Percentiles rank a stretch among this genome's conserved stretches.
These are phyloP conservation scores for Trapa bicornis DNA, from an alignment of 345 rosid species.

Conservation along the genomic window DNA sequence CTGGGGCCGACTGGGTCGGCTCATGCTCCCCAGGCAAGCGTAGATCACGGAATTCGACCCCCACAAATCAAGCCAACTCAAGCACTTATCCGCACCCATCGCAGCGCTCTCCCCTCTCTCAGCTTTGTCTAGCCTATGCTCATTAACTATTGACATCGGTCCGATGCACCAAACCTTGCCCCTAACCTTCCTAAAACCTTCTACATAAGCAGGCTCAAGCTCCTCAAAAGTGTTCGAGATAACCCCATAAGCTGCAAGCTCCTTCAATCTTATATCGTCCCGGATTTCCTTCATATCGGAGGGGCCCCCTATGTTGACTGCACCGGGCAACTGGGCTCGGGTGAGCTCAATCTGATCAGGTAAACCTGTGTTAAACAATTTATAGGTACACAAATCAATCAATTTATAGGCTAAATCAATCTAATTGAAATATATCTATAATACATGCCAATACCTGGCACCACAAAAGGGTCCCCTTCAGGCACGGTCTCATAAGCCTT, in stretches of 20 bases:
- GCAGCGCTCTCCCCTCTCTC: slow-evolving; percentile 25
- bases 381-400: no score
- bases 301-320: slow-evolving; percentile 1
- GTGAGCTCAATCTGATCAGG: slow-evolving; percentile 18
- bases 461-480: slow-evolving; percentile 15
- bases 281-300: slow-evolving; percentile 5
- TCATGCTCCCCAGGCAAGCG: slow-evolving; percentile 36
- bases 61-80: slow-evolving; percentile 34
- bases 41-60: slow-evolving; percentile 24
- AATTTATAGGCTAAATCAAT: no score
- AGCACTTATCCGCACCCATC: slow-evolving; percentile 8
- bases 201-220: slow-evolving; percentile 20
- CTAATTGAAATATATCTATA: no score
- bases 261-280: neutral
- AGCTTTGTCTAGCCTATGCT: slow-evolving; percentile 15
- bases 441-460: slow-evolving; percentile 8
- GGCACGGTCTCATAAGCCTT: slow-evolving; percentile 11
- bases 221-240: slow-evolving; percentile 29
- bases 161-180: slow-evolving; percentile 33
- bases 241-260: slow-evolving; percentile 16
- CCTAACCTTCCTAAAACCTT: slow-evolving; percentile 14
- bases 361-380: neutral
- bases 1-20: slow-evolving; percentile 15
- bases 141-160: slow-evolving; percentile 29
- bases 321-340: slow-evolving; percentile 14